These are phyloP conservation scores for Aspergillus sp. DNA, from an alignment of 2,329 filamentous ascomycete species.

Conservation along the genomic window DNA sequence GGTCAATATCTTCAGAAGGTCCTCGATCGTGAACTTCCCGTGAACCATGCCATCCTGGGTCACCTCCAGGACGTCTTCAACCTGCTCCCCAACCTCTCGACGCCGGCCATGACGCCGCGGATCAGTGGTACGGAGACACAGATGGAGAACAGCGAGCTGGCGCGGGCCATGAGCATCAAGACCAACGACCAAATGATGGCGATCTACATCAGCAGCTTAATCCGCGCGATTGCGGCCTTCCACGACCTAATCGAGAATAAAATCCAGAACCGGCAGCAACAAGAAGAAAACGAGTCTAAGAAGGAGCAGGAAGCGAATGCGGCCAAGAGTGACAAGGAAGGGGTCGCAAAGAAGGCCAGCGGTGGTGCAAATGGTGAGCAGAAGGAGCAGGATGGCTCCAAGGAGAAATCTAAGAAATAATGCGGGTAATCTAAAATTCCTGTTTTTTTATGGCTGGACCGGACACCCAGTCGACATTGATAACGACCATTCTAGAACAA, in stretches of 20 bases:
- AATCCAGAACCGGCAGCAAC: conserved; percentile 95
- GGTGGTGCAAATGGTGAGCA: conserved; percentile 47
- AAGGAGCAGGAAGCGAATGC: conserved; percentile 60
- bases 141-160: conserved; percentile 69
- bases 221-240: conserved; percentile 96
- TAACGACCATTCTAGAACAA: conserved; percentile 18
- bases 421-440: background rate
- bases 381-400: conserved; percentile 47
- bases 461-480: background rate
- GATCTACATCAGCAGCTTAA: conserved; percentile 94
- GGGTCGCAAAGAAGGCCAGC: conserved; percentile 44
- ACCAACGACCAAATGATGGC: conserved; percentile 98
- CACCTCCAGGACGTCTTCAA: conserved; percentile 99
- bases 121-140: conserved; percentile 51
- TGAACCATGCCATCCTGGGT: conserved; percentile 94
- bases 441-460: background rate
- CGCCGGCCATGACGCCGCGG: conserved; percentile 57
- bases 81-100: conserved; percentile 88
- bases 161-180: conserved; percentile 97
- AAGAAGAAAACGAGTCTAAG: conserved; percentile 83
- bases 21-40: conserved; percentile 79
- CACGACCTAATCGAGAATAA: conserved; percentile 99
- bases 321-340: conserved; percentile 56
- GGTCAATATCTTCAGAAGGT: conserved; percentile 94
- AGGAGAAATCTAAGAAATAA: conserved; percentile 46